Conservation (phyloP, 495 filamentous ascomycete species). For the Lasiosphaeriaceae sp. region DNA sequence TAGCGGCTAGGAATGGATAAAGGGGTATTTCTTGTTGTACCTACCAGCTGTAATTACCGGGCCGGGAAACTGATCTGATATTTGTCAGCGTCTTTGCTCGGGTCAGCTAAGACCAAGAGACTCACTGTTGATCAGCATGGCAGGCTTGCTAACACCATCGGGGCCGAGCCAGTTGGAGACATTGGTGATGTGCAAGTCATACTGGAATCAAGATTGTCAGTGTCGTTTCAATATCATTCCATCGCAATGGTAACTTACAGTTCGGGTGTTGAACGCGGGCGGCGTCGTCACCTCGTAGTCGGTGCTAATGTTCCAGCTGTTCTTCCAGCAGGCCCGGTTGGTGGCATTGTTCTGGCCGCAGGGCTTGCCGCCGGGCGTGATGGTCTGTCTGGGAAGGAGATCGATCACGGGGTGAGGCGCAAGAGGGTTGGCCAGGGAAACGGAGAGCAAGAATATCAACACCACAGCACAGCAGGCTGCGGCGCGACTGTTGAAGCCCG, state of each 20-base stretch:
- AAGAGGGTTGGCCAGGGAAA: slow-evolving; percentile 2
- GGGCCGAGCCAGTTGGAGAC: slow-evolving; percentile 37
- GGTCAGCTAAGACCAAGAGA: not conserved
- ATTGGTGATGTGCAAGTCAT: slow-evolving; percentile 34
- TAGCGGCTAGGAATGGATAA: slow-evolving; percentile 19
- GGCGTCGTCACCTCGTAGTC: slow-evolving; percentile 30
- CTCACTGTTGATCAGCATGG: slow-evolving; percentile 43
- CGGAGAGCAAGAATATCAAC: not conserved
- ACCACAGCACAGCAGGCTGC: slow-evolving; percentile 11
- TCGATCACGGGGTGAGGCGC: slow-evolving; percentile 3
- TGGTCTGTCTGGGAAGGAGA: slow-evolving; percentile 20
- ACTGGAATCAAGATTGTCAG: slow-evolving; percentile 16
- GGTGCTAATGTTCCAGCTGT: slow-evolving; percentile 30
- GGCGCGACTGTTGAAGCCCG: not conserved
- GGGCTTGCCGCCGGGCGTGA: slow-evolving; percentile 23
- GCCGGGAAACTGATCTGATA: slow-evolving; percentile 19
- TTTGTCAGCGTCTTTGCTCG: not conserved
- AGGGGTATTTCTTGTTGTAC: not conserved
- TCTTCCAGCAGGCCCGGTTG: slow-evolving; percentile 32
- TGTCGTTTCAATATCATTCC: no score
- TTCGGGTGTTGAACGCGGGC: slow-evolving; percentile 22
- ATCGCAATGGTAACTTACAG: slow-evolving; percentile 27
- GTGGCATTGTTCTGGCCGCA: slow-evolving; percentile 30
- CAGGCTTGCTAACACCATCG: slow-evolving; percentile 39
- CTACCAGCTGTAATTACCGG: slow-evolving; percentile 22